These are phyloP conservation scores for Halocafeteria seosinensis DNA, from an alignment of 108 stramenopile species.

Conservation along the genomic window DNA sequence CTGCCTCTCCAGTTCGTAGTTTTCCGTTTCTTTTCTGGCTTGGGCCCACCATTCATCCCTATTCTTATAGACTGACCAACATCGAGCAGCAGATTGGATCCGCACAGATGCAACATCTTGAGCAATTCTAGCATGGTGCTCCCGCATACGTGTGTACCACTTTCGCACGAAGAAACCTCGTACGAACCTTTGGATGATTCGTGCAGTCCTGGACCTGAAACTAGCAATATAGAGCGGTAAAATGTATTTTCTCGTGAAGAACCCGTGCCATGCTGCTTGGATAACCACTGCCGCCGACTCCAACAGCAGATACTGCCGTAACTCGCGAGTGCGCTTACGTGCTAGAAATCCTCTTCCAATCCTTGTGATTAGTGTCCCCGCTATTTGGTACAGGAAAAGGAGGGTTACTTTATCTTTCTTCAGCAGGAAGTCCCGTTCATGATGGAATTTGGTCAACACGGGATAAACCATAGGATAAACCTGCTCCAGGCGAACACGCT, in stretches of 20 bases:
- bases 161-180: not conserved
- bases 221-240: not conserved
- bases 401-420: not conserved
- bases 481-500: not conserved
- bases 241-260: not conserved
- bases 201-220: not conserved
- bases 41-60: not conserved
- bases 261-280: not conserved
- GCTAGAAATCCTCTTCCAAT: not conserved
- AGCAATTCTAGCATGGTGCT: not conserved
- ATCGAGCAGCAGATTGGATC: not conserved
- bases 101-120: not conserved
- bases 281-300: not conserved
- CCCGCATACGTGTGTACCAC: not conserved
- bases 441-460: not conserved
- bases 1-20: not conserved
- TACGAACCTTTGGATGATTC: not conserved
- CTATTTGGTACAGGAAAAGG: not conserved
- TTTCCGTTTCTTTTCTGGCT: too few species aligned
- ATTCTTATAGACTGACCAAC: not conserved
- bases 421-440: not conserved
- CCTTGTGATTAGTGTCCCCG: not conserved
- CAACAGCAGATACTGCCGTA: not conserved
- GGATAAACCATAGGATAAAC: not conserved
- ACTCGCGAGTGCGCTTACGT: not conserved